phyloP scores from a whole-genome alignment of 768 basidiomycete species.

The Russula sp. region DNA sequence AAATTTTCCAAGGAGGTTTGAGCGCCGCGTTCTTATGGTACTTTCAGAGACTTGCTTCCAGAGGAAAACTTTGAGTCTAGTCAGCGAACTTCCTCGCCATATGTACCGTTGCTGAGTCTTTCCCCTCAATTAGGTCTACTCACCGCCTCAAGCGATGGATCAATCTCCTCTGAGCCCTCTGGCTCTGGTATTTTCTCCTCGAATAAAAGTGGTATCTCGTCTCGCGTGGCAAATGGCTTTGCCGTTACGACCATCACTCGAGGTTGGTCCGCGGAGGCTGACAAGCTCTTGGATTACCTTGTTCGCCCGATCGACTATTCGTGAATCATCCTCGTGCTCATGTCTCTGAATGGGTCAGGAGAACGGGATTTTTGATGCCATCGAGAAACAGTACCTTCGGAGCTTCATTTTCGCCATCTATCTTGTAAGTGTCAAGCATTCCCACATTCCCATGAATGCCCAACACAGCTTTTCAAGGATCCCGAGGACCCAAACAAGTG shows the following conservation, averaged over 20 bases:
- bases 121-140: slow-evolving; percentile 42
- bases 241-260: slow-evolving; percentile 69
- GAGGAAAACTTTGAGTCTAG: slow-evolving; percentile 62
- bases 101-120: slow-evolving; percentile 9
- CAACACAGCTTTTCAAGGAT: slow-evolving; percentile 46
- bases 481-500: slow-evolving; percentile 82
- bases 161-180: slow-evolving; percentile 31
- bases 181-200: slow-evolving; percentile 37
- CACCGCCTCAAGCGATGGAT: slow-evolving; percentile 37
- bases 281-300: slow-evolving; percentile 75
- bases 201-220: slow-evolving; percentile 25
- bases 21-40: neutral
- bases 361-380: slow-evolving; percentile 78
- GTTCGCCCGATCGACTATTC: slow-evolving; percentile 37
- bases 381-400: slow-evolving; percentile 77
- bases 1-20: slow-evolving; percentile 16
- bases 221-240: slow-evolving; percentile 53
- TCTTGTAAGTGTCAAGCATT: slow-evolving; percentile 44
- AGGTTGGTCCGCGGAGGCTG: slow-evolving; percentile 78
- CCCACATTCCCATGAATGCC: neutral
- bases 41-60: slow-evolving; percentile 60
- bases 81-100: neutral
- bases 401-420: slow-evolving; percentile 86
- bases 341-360: slow-evolving; percentile 44
- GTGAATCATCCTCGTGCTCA: slow-evolving; percentile 6